phyloP scores from a whole-genome alignment of 2,329 filamentous ascomycete species.

The Colletotrichum filicis region DNA sequence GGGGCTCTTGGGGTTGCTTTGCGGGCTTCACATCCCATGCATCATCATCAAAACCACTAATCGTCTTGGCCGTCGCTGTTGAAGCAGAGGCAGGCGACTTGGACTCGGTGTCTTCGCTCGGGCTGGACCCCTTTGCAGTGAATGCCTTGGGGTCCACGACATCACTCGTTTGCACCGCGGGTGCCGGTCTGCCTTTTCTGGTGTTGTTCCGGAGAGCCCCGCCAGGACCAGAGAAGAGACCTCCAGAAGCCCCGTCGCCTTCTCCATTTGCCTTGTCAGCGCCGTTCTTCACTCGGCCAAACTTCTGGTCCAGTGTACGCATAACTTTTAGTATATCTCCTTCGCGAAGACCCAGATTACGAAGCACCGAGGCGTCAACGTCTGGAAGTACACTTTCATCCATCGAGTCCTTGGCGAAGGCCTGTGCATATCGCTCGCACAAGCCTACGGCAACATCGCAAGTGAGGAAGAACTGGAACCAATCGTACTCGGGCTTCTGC shows the following conservation, averaged over 20 bases:
- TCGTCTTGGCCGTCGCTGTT: constrained; percentile 32
- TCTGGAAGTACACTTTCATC: constrained; percentile 92
- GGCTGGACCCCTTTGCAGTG: constrained; percentile 66
- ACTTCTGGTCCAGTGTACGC: constrained; percentile 87
- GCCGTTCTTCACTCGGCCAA: constrained; percentile 71
- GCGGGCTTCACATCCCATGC: constrained; percentile 96
- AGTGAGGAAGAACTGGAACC: constrained; percentile 98
- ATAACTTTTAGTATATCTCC: constrained; percentile 97
- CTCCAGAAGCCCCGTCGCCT: constrained; percentile 50
- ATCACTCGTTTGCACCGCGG: constrained; percentile 86
- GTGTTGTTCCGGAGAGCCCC: constrained; percentile 94
- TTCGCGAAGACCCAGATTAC: constrained; percentile 92
- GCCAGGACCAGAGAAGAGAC: constrained; percentile 93
- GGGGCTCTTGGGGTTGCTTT: constrained; percentile 60
- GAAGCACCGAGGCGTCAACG: constrained; percentile 83
- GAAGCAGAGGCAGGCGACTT: constrained; percentile 13
- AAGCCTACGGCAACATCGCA: constrained; percentile 93
- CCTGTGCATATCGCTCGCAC: constrained; percentile 92
- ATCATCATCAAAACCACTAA: constrained; percentile 87
- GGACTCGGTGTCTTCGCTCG: constrained; percentile 47
- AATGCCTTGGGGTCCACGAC: constrained; percentile 90
- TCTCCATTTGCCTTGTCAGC: constrained; percentile 67
- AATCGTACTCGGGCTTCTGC: constrained; percentile 86
- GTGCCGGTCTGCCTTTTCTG: constrained; percentile 87
- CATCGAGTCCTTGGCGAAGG: constrained; percentile 93